These are phyloP conservation scores for Suhomyces anneliseae DNA, from an alignment of 1,139 yeast genomes.

Conservation along the genomic window DNA sequence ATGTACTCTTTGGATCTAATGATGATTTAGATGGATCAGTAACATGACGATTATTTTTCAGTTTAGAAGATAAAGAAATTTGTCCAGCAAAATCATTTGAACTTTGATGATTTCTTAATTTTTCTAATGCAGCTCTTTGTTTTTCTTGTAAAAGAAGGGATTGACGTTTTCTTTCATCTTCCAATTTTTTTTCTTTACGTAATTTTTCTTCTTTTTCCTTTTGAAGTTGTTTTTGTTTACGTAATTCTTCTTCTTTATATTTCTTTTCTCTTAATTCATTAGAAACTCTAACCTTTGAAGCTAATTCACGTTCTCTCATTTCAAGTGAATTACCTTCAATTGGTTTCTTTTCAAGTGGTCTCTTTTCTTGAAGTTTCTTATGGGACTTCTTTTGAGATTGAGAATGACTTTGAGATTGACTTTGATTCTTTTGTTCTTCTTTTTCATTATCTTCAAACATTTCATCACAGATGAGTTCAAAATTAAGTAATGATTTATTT, in stretches of 20 bases:
- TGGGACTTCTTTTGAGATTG: background rate
- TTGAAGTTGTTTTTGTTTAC: slow-evolving; percentile 4
- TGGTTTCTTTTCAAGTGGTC: background rate
- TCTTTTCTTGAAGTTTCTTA: too few species aligned
- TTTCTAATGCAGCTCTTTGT: slow-evolving; percentile 33
- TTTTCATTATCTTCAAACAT: slow-evolving; percentile 13
- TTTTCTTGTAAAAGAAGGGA: slow-evolving; percentile 25
- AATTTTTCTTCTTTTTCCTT: slow-evolving; percentile 10
- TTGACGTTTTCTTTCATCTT: slow-evolving; percentile 22
- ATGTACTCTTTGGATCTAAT: slow-evolving; percentile 38
- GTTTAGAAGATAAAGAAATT: slow-evolving; percentile 5
- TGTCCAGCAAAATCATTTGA: slow-evolving; percentile 25
- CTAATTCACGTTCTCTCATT: slow-evolving; percentile 32
- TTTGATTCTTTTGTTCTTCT: background rate
- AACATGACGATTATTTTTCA: slow-evolving; percentile 11
- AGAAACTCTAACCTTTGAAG: slow-evolving; percentile 29
- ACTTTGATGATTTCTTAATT: slow-evolving; percentile 31
- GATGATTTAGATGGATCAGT: slow-evolving; percentile 27
- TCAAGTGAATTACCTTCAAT: slow-evolving; percentile 8
- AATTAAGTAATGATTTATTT: slow-evolving; percentile 31
- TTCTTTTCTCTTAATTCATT: slow-evolving; percentile 32
- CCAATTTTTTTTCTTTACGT: slow-evolving; percentile 7
- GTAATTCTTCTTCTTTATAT: slow-evolving; percentile 19
- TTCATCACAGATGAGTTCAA: slow-evolving; percentile 27
- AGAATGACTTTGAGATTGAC: background rate